Evolutionary conservation across 257 asterid species (phyloP).

Genomic region (Nyctanthes arbortristis): DNA sequence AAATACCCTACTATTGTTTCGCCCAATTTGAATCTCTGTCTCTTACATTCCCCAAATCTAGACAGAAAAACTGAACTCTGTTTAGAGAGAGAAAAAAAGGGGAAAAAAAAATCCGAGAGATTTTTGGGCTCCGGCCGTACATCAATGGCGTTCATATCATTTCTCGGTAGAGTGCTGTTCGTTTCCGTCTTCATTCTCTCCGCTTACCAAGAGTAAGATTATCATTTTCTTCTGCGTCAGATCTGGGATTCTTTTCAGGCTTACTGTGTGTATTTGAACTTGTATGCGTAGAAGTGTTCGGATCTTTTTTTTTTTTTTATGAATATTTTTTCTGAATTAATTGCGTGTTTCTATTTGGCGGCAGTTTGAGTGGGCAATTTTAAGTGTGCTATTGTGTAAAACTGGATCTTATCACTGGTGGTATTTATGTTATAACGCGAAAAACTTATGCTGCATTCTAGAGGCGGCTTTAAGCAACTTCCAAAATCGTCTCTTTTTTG

Average conservation of each 20-base stretch:
- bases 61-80: slow-evolving; percentile 20
- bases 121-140: slow-evolving; percentile 12
- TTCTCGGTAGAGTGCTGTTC: slow-evolving; percentile 81
- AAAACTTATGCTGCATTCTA: background rate
- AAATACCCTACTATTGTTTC: slow-evolving; percentile 12
- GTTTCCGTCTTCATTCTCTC: slow-evolving; percentile 90
- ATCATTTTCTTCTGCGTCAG: slow-evolving; percentile 30
- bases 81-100: slow-evolving; percentile 32
- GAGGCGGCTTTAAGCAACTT: background rate
- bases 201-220: slow-evolving; percentile 82
- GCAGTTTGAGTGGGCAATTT: background rate
- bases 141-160: slow-evolving; percentile 69
- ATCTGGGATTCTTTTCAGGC: slow-evolving; percentile 40
- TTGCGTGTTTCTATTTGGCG: background rate
- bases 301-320: background rate
- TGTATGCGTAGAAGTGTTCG: background rate
- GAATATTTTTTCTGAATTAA: slow-evolving; percentile 15
- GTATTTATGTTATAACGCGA: background rate
- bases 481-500: background rate
- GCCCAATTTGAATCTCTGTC: slow-evolving; percentile 33
- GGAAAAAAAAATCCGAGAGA: slow-evolving; percentile 22
- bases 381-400: slow-evolving; percentile 5
- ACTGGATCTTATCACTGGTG: slow-evolving; percentile 39
- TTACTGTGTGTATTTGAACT: background rate
- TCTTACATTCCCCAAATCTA: slow-evolving; percentile 26